Base-by-base conservation (phyloP, 768 basidiomycete genomes). In the Dendrothele bispora region DNA sequence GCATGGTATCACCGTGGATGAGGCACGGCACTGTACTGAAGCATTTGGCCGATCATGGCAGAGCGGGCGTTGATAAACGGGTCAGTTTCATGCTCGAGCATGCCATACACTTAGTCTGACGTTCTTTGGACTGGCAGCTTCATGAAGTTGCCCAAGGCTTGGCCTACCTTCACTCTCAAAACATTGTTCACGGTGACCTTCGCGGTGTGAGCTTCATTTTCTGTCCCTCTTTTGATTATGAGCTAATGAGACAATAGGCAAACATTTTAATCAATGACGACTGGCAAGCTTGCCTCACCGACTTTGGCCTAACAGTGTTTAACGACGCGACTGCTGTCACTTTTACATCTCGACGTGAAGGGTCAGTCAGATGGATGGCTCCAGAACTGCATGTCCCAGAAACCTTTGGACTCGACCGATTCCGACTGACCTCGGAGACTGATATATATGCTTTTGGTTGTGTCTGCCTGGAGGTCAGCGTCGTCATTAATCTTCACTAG, bases 271-370 rank as follows among this genome's bases (percentile, higher is more conserved):
- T 58, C 22, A 41, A 45, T 35, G 36, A 45, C 5, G 18, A 39
- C 5, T 37, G 39, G 34, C 34, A 50, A 26, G 54, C 56, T 8
- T 47, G 43, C 17, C 40, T 57, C 15, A 46, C 55, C 4, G 56
- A 55, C 18, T 58, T 58, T 25, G 55, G 56, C n/a, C 22, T 58
- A 11, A 50, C 56, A 6, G 35, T 37, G 8, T 52, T 57, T 25
- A 25, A 45, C 10, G 54, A 57, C 25, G 29, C 43, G 3, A 51
- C 50, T 24, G 46, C 48, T 7, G 50, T 24, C 4, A 53, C 48
- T 29, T 32, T 25, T 24, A 49, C 38, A 10, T 39, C 48, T 7
- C 35, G 43, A 12, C 46, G 40, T 29, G 50, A 39, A 39, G 48
- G 48, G 17, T 49, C 48, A 17, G 48, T 49, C n/a, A 46, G 48